These are phyloP conservation scores for Cutaneotrichosporon sp. DNA, from an alignment of 1,284 basidiomycete genomes.

Conservation along the genomic window DNA sequence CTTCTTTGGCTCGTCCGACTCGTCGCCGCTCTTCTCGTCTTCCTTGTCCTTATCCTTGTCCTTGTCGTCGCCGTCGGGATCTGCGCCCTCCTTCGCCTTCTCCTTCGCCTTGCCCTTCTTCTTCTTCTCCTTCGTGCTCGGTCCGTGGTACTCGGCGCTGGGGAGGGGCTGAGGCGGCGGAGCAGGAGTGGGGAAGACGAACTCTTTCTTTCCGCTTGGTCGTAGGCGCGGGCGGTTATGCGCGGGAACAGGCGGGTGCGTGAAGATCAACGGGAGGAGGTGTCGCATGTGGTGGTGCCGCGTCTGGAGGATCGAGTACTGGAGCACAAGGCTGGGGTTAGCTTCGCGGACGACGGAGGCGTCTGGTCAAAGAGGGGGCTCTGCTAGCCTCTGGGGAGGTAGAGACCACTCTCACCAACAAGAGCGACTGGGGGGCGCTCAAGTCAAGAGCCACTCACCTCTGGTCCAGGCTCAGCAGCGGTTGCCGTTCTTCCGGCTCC, in stretches of 20 bases:
- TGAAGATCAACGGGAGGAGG: slow-evolving; percentile 48
- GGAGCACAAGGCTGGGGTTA: slow-evolving; percentile 37
- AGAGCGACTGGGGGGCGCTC: too few relatives aligned
- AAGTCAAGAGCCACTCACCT: too few relatives aligned
- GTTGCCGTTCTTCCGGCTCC: slow-evolving; percentile 19
- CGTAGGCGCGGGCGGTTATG: slow-evolving; percentile 40
- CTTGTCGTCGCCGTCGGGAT: not conserved
- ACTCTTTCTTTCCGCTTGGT: slow-evolving; percentile 34
- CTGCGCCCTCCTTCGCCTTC: too few relatives aligned
- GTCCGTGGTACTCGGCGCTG: slow-evolving; percentile 23
- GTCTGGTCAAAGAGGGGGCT: too few relatives aligned
- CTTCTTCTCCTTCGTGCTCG: slow-evolving; percentile 13
- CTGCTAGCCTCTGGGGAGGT: too few relatives aligned
- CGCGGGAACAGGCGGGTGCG: slow-evolving; percentile 45
- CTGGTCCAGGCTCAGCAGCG: slow-evolving; percentile 37
- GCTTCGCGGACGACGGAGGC: too few relatives aligned
- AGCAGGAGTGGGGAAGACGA: slow-evolving; percentile 44
- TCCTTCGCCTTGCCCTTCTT: slow-evolving; percentile 8
- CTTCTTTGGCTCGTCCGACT: slow-evolving; percentile 14
- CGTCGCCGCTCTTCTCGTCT: not conserved
- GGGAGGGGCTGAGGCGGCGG: slow-evolving; percentile 31
- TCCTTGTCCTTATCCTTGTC: slow-evolving; percentile 9
- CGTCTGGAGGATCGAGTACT: slow-evolving; percentile 43
- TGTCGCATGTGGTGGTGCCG: slow-evolving; percentile 42
- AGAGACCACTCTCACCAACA: too few relatives aligned